Conservation (phyloP, 495 filamentous ascomycete genomes). For the Lentithecium fluviatile region DNA sequence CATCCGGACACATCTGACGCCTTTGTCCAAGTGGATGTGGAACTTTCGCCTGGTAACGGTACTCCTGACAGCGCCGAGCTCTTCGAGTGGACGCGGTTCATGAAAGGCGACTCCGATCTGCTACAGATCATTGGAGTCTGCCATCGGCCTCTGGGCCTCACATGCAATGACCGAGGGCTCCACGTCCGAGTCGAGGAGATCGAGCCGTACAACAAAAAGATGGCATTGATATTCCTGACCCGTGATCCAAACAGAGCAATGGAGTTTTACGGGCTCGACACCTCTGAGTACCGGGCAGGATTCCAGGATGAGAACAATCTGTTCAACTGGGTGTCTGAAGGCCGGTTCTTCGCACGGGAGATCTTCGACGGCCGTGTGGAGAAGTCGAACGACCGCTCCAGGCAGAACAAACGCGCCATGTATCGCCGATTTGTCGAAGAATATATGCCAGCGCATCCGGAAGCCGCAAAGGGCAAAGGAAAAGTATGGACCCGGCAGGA, state of each 20-base stretch:
- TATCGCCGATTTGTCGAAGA: slow-evolving; percentile 56
- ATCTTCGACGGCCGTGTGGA: slow-evolving; percentile 36
- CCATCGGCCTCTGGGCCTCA: slow-evolving; percentile 62
- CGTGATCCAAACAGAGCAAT: slow-evolving; percentile 53
- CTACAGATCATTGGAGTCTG: slow-evolving; percentile 63
- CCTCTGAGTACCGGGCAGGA: slow-evolving; percentile 37
- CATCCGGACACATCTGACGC: slow-evolving; percentile 28
- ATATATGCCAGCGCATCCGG: slow-evolving; percentile 38
- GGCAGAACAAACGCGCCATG: slow-evolving; percentile 49
- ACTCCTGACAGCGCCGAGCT: slow-evolving; percentile 15
- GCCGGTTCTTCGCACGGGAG: slow-evolving; percentile 51
- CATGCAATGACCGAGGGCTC: slow-evolving; percentile 58
- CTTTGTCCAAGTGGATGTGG: slow-evolving; percentile 66
- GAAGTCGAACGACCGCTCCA: slow-evolving; percentile 53
- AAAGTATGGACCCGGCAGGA: slow-evolving; percentile 21
- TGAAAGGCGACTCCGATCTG: slow-evolving; percentile 63
- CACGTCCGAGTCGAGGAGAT: slow-evolving; percentile 62
- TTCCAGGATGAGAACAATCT: slow-evolving; percentile 56
- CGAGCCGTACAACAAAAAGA: slow-evolving; percentile 55
- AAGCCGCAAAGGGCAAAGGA: not conserved
- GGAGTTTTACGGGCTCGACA: slow-evolving; percentile 58
- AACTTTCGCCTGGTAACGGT: slow-evolving; percentile 46
- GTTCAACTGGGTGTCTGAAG: slow-evolving; percentile 54
- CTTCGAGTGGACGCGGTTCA: slow-evolving; percentile 61
- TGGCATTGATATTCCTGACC: slow-evolving; percentile 57